Evolutionary conservation across 805 yeast species (phyloP).

Genomic region (Cyberlindnera nakhonratchasimensis): DNA sequence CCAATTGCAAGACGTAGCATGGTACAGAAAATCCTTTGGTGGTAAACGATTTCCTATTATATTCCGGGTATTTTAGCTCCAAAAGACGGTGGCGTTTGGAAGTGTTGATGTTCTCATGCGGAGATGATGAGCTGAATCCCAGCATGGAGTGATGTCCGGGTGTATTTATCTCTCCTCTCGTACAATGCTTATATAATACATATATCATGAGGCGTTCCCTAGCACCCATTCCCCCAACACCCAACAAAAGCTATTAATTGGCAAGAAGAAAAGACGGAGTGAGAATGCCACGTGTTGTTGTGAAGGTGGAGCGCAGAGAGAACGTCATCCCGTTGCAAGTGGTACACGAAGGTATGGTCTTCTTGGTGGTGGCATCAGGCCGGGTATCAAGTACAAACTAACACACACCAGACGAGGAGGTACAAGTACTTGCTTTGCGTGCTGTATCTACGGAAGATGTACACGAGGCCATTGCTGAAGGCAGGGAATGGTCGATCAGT

Average conservation of each 20-base stretch:
- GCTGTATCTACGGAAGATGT: conserved; percentile 1
- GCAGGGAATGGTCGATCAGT: conserved; percentile 10
- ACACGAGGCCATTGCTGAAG: neutral
- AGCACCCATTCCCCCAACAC: no score
- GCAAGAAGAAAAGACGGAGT: neutral
- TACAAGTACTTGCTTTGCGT: neutral
- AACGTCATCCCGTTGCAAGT: neutral
- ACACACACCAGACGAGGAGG: neutral
- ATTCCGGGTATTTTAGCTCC: neutral
- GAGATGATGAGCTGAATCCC: neutral
- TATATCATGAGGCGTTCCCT: no score
- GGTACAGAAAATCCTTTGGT: no score
- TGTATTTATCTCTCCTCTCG: neutral
- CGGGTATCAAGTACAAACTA: neutral
- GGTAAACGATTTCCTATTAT: neutral
- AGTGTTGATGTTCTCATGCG: no score
- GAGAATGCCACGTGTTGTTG: neutral
- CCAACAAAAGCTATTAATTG: no score
- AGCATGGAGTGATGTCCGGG: neutral
- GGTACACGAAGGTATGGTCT: neutral
- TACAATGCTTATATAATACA: neutral
- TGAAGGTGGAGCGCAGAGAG: no score
- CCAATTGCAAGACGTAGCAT: conserved; percentile 4
- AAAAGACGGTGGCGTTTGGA: no score
- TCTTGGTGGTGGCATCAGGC: neutral